These are phyloP conservation scores for Aurantiochytrium sp. DNA, from an alignment of 108 stramenopile genomes.

Conservation along the genomic window DNA sequence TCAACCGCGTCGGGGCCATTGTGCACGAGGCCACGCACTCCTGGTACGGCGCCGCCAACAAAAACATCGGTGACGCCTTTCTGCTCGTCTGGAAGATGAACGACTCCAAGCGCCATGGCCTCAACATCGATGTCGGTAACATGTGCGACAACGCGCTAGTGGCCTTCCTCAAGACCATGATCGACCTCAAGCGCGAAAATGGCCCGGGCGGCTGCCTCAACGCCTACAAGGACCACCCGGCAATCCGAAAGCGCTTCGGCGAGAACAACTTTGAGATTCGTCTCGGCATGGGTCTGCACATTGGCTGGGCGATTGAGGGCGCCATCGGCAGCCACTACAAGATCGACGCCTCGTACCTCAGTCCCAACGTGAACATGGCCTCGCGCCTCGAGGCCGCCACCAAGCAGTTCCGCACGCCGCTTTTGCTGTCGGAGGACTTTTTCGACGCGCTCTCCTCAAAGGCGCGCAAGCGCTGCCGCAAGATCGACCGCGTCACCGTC, in stretches of 20 bases:
- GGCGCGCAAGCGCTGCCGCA: conserved; percentile 66
- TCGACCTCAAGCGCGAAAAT: conserved; percentile 41
- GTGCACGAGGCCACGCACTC: conserved; percentile 82
- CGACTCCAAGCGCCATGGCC: conserved; percentile 28
- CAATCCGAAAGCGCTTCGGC: conserved; percentile 70
- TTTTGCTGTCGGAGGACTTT: conserved; percentile 82
- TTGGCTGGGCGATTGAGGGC: conserved; percentile 97
- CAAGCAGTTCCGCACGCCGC: conserved; percentile 72
- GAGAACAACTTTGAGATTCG: conserved; percentile 62
- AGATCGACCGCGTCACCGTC: conserved; percentile 82
- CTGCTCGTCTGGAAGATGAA: conserved; percentile 85
- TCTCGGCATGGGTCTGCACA: conserved; percentile 86
- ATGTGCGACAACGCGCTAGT: conserved; percentile 47
- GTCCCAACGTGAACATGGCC: conserved; percentile 76
- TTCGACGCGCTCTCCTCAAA: conserved; percentile 63
- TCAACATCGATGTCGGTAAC: not conserved
- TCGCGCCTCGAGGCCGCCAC: conserved; percentile 82
- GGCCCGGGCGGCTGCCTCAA: conserved; percentile 39
- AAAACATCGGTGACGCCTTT: conserved; percentile 91
- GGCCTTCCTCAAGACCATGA: conserved; percentile 37
- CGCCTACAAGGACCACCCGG: conserved; percentile 46
- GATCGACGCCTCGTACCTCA: conserved; percentile 88
- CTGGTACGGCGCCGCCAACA: conserved; percentile 88
- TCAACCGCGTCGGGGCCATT: conserved; percentile 85
- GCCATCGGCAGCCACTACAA: conserved; percentile 86